Evolutionary conservation across 2,329 filamentous ascomycete genomes (phyloP).

Genomic region (Trichophyton mentagrophytes): DNA sequence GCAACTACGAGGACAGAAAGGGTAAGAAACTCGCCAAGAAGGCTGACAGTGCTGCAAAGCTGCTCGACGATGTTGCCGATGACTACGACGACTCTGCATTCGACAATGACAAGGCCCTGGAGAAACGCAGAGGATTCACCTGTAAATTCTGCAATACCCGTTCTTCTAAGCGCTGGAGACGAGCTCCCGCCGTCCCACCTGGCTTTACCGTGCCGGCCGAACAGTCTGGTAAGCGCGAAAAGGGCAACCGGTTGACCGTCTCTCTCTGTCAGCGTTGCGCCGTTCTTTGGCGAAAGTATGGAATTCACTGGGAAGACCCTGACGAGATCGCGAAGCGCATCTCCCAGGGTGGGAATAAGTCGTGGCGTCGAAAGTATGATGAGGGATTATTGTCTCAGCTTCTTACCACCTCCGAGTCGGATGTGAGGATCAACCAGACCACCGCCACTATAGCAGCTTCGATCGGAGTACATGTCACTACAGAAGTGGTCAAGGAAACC

Average conservation of each 20-base stretch:
- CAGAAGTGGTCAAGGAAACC: constrained; percentile 18
- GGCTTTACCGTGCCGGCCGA: constrained; percentile 58
- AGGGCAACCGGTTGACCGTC: constrained; percentile 58
- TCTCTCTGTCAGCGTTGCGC: constrained; percentile 85
- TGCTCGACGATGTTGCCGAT: constrained; percentile 86
- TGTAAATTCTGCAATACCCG: constrained; percentile 87
- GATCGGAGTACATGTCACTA: constrained; percentile 30
- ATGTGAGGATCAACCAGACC: constrained; percentile 31
- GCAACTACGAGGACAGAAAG: constrained; percentile 72
- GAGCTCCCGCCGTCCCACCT: constrained; percentile 65
- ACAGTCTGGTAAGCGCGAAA: constrained; percentile 56
- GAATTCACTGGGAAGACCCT: constrained; percentile 85
- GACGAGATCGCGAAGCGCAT: constrained; percentile 87
- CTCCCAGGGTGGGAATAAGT: constrained; percentile 61
- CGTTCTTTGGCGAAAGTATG: constrained; percentile 89
- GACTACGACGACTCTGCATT: constrained; percentile 92
- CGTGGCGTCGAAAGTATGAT: constrained; percentile 79
- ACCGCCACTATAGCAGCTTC: constrained; percentile 34
- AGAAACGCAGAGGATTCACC: constrained; percentile 69
- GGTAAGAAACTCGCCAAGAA: constrained; percentile 71
- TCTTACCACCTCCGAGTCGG: constrained; percentile 33
- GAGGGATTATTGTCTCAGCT: constrained; percentile 57
- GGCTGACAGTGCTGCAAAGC: constrained; percentile 53
- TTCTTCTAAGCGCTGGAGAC: constrained; percentile 76
- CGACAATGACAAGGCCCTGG: constrained; percentile 68